These are phyloP conservation scores for Fraxinus latifolia DNA, from an alignment of 305 asterid species.

Conservation along the genomic window DNA sequence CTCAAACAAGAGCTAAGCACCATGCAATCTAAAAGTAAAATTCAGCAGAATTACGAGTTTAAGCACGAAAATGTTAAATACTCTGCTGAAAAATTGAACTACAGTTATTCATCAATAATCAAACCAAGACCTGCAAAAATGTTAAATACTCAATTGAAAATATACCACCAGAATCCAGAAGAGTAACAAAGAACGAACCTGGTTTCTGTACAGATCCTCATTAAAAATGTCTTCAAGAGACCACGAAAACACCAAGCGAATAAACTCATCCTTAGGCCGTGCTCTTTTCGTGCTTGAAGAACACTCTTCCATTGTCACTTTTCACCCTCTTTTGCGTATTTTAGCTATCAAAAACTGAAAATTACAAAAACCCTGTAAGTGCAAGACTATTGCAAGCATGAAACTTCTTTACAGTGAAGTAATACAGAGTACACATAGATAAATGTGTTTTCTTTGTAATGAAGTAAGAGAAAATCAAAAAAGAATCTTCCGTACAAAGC, in stretches of 20 bases:
- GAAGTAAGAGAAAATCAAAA: not conserved
- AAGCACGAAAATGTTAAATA: not conserved
- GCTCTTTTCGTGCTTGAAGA: not conserved
- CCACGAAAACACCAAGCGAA: constrained; percentile 47
- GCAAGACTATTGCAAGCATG: not conserved
- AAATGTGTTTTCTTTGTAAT: not conserved
- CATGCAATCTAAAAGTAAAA: not conserved
- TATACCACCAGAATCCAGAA: not conserved
- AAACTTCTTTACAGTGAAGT: not conserved
- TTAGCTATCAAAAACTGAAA: not conserved
- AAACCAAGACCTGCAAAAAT: not conserved
- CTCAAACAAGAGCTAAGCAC: not conserved
- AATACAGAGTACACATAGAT: not conserved
- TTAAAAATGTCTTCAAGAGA: constrained; percentile 41
- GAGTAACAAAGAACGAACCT: constrained; percentile 30
- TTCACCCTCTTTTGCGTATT: not conserved
- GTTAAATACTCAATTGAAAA: not conserved
- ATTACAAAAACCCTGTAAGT: not conserved
- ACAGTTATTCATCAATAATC: not conserved
- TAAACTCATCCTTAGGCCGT: constrained; percentile 33
- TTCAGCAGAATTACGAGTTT: not conserved
- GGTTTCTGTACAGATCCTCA: constrained; percentile 32
- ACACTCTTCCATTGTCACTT: constrained; percentile 23
- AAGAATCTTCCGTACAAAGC: not conserved
- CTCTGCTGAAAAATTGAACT: not conserved